Evolutionary conservation across 2,329 filamentous ascomycete genomes (phyloP).

Genomic region (Didymellaceae sp.): DNA sequence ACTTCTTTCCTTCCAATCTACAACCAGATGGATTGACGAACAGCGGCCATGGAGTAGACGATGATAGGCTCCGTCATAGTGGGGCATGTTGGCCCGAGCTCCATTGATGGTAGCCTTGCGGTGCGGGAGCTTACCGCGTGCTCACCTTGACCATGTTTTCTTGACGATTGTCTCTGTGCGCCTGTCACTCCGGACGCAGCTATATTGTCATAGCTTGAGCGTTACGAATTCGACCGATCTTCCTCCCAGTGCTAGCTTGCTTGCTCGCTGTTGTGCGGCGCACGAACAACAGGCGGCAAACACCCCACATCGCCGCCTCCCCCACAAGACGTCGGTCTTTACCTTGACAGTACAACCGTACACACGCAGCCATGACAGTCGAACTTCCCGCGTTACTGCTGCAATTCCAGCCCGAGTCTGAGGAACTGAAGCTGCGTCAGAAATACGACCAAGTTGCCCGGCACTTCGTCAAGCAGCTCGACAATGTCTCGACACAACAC

Average conservation of each 20-base stretch:
- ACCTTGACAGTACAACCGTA: conserved; percentile 6
- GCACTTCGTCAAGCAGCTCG: conserved; percentile 44
- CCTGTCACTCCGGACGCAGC: no score
- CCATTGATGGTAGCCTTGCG: conserved; percentile 30
- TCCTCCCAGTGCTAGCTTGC: background rate
- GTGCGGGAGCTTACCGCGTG: conserved; percentile 23
- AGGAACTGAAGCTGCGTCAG: conserved; percentile 41
- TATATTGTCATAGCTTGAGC: background rate
- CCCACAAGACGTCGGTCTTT: conserved; percentile 15
- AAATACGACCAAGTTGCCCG: conserved; percentile 50
- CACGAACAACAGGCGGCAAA: conserved; percentile 8
- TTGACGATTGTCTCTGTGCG: conserved; percentile 15
- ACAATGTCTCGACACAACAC: conserved; percentile 38
- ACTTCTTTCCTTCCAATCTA: background rate
- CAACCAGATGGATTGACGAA: no score
- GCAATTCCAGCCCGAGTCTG: conserved; percentile 46
- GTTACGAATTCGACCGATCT: background rate
- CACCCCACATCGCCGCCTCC: conserved; percentile 30
- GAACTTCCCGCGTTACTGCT: conserved; percentile 38
- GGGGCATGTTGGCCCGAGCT: conserved; percentile 22
- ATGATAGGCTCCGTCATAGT: conserved; percentile 20
- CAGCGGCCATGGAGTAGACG: background rate
- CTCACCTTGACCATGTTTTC: conserved; percentile 18
- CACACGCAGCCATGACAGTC: conserved; percentile 33
- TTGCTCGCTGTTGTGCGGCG: background rate